These are phyloP conservation scores for Pseudevernia furfuracea DNA, from an alignment of 495 filamentous ascomycete genomes.

Conservation along the genomic window DNA sequence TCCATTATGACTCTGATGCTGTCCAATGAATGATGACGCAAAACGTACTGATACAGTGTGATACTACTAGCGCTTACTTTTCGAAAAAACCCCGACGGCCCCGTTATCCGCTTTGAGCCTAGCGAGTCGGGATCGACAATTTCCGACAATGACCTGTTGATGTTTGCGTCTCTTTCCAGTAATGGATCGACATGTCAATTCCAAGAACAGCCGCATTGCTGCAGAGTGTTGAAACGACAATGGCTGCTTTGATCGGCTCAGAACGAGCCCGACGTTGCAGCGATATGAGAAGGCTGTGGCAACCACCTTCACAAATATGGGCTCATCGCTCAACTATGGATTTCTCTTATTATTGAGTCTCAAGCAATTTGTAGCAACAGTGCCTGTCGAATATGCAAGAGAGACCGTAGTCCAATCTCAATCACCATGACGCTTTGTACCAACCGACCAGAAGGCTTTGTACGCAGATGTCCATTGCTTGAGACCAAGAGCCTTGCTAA, in stretches of 20 bases:
- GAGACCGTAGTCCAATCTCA: neutral
- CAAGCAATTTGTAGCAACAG: neutral
- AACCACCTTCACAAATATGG: neutral
- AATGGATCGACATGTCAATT: neutral
- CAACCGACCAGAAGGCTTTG: slow-evolving; percentile 34
- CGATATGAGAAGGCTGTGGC: neutral
- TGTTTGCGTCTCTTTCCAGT: neutral
- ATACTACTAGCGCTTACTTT: neutral
- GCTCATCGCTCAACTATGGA: neutral
- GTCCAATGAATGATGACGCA: neutral
- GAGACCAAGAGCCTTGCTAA: slow-evolving; percentile 4
- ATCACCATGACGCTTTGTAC: slow-evolving; percentile 28
- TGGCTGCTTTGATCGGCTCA: neutral
- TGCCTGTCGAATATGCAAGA: neutral
- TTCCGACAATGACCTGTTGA: slow-evolving; percentile 9
- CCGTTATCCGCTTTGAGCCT: neutral
- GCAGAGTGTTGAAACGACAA: neutral
- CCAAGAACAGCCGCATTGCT: slow-evolving; percentile 1
- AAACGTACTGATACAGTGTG: no score
- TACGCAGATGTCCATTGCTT: slow-evolving; percentile 15
- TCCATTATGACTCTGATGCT: neutral
- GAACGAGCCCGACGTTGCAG: neutral
- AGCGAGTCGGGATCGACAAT: slow-evolving; percentile 7
- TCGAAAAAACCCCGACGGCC: no score
- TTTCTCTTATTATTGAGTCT: neutral